Evolutionary conservation across 208 protist genomes (phyloP), one percentile per base, ranked within the genome.

Genomic region (Leishmania turanica): DNA sequence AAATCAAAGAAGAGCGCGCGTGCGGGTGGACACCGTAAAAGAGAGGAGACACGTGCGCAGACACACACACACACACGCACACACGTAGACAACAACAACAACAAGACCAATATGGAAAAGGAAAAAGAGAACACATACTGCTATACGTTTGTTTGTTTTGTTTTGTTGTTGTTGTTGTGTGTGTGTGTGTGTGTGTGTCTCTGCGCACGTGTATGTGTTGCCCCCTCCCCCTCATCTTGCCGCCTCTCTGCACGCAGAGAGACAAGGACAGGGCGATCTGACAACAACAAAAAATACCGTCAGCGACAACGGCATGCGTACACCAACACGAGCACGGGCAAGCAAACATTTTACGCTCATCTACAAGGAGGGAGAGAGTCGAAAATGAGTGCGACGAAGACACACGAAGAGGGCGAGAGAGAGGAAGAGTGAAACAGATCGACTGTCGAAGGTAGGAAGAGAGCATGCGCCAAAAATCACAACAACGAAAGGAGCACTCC

Each of bases 391-490:
- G 51, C 56, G 27, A 47, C 7, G 60, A 15, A 53, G 45, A 51
- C 17, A 42, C 53, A 79, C 7, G 47, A 21, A 34, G 21, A 73
- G 24, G 3, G 34, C 8, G 45, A 74, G 40, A 74, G 24, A 47
- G 65, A n/a, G n/a, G 53, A 60, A 78, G 76, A 74, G 51, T 17
- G 21, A 72, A 58, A 72, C 54, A 56, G 68, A 56, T 58, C 51
- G 34, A 75, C 17, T 73, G 45, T 31, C 24, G 24, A 73, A 19
- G 40, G 66, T n/a, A 47, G 27, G 66, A 49, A 31, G 40, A 47
- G 27, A n/a, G 40, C 9, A 47, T 24, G 31, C 6, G 4, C 15
- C 8, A 68, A 24, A 24, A 6, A 31, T 40, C 21, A 8, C 31
- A 68, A 31, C 9, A 40, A 17, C 8, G 31, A 37, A 66, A 34